Base-by-base conservation (phyloP, 495 filamentous ascomycete species). In the Cladorrhinum samala region DNA sequence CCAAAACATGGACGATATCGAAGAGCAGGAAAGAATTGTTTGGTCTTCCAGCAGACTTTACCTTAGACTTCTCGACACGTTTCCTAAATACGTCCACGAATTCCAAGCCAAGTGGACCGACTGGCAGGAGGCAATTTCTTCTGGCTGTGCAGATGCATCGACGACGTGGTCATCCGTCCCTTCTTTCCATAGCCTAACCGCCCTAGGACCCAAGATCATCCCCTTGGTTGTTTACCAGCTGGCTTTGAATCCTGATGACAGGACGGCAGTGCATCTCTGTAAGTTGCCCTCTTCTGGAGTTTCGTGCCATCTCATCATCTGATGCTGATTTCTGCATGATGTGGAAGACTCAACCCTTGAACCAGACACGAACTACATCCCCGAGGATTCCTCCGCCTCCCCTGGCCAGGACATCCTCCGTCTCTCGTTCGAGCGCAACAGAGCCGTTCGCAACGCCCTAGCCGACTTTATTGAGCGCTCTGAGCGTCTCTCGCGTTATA, bases 131-230 rank as follows among this genome's bases (percentile, higher is more conserved):
- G 45, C 23, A 17, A 47, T 30, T 25, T 47, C 45, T 1, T 21
- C 24, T 17, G 14, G 20, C 13, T 5, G 16, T 0, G 20, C 39
- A n/a, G 1, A 14, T 18, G 20, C 16, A 6, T 33, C 27, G 14
- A 27, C 25, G 24, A 47, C 33, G 3, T 50, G 30, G 37, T 40
- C 38, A 14, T 44, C 39, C 4, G 14, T 30, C 39, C 23, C 49
- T 14, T 17, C 21, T 11, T 56, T 56, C 27, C 19, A 25, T n/a
- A 25, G 46, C 19, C 53, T 51, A 2, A 14, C 33, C 13, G 24
- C 37, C n/a, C 53, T 56, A 8, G 47, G 53, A 2, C 53, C 53
- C 17, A 50, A 56, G 30, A 56, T 56, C 46, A 56, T 56, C 16
- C 47, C 46, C 7, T 33, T 56, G 11, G 53, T 51, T 9, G 46